Base-by-base conservation (phyloP, 2,329 filamentous ascomycete genomes). In the Ophiocordyceps polyrhachis-furcata region DNA sequence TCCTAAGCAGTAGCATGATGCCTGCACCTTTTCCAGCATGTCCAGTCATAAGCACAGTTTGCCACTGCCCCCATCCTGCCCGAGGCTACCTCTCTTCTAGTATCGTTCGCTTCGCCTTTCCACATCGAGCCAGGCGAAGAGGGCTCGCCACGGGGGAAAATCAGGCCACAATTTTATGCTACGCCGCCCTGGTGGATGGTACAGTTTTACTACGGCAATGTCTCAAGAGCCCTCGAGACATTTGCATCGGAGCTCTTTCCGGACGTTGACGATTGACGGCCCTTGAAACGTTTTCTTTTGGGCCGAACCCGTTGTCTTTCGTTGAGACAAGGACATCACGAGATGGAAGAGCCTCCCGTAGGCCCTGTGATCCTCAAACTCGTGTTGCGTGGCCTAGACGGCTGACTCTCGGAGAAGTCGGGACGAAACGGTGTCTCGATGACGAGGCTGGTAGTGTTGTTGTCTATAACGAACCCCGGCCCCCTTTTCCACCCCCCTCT, bases 101-200 rank as follows among this genome's bases (percentile, higher is more conserved):
- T 38, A 38, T 38, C 52, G 53, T 59, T 65, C 63, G 63, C 64
- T 66, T 66, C 57, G 49, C 49, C 53, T 58, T 66, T 60, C 62
- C 61, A 13, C 19, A 45, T 44, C 38, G 25, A 23, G 43, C 28
- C 20, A 23, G 20, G 11, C 25, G 28, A 5, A 20, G n/a, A 37
- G 41, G 5, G 35, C 17, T 28, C 32, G 17, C 38, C 28, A 19
- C 31, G 11, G 20, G 28, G 13, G 25, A 15, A 19, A 19, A 47
- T 47, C 46, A 45, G 44, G 44, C 46, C 43, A 43, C 31, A 21
- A 19, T 17, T 19, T 15, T 13, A 37, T 43, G 43, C 21, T 14
- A 20, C 19, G 14, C 21, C 5, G 12, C 19, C 25, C 11, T 15
- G 23, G 41, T 14, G 19, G 38, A 23, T 41, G 41, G 40, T 17